Base-by-base conservation (phyloP, 2,329 filamentous ascomycete species). In the Monosporascus cannonballus region DNA sequence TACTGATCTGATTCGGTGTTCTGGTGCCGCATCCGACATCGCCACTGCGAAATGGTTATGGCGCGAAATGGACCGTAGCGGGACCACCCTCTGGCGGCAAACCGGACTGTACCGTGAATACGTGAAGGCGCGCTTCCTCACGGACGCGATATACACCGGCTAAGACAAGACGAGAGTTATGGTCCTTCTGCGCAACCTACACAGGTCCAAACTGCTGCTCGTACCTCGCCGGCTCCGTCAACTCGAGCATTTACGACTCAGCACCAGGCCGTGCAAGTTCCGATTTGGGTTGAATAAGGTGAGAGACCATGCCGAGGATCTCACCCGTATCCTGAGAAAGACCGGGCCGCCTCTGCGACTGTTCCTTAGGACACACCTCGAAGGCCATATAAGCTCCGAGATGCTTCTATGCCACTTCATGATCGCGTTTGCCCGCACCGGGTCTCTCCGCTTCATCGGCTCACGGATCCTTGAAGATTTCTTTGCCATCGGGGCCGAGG, bases 71-170 rank as follows among this genome's bases (percentile, higher is more conserved):
- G 51, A 50, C 18, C 17, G 47, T 22, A 42, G 54, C 4, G 37
- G 37, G 18, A 50, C 15, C 51, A 56, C 17, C 59, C 61, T 4
- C 25, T 71, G 48, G 64, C 61, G 51, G 46, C 57, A 61, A 8
- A 48, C 24, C 20, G 52, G 57, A 30, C 14, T 48, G 11, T 77
- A 74, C 64, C 56, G 61, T 42, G 79, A 80, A 55, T 80, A 74
- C 56, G 59, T 78, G 56, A 73, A 72, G 54, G 72, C 76, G 4
- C 71, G 76, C 1, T 81, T 75, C 59, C 59, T 78, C 47, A 71
- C 72, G 0, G 71, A 78, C 20, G 69, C 73, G 1, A 49, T 73
- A 0, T 80, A 79, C 61, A 71, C 73, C 30, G 73, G 77, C 48
- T 73, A 73, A 38, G 72, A 79, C 52, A 70, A 73, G 47, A 55